Conservation (phyloP, 176 grass and related monocot genomes). For the Miscanthus lutarioriparius region DNA sequence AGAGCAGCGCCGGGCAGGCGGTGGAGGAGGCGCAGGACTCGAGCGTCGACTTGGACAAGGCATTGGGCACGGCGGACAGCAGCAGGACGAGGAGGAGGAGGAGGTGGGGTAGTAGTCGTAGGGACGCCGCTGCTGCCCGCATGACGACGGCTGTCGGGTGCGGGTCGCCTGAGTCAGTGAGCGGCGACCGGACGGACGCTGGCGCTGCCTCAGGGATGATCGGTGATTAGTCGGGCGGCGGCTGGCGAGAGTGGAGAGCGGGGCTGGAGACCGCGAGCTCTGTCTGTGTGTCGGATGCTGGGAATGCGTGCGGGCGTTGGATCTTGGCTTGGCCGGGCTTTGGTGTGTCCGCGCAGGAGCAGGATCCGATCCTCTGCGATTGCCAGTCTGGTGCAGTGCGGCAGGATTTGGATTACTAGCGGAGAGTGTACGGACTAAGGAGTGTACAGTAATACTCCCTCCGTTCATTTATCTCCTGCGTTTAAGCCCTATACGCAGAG, state of each 20-base stretch:
- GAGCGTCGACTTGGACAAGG: slow-evolving; percentile 56
- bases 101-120: neutral
- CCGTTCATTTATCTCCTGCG: too few relatives aligned
- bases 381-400: neutral
- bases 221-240: neutral
- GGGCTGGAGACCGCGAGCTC: neutral
- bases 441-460: neutral
- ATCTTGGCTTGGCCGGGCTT: slow-evolving; percentile 12
- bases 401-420: neutral
- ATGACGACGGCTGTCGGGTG: slow-evolving; percentile 25
- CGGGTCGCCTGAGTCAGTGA: neutral
- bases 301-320: slow-evolving; percentile 28
- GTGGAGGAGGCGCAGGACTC: slow-evolving; percentile 74
- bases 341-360: neutral
- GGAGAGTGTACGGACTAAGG: neutral
- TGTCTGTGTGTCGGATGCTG: neutral
- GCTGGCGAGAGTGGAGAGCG: neutral
- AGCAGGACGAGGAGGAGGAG: slow-evolving; percentile 15
- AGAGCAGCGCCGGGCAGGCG: slow-evolving; percentile 69
- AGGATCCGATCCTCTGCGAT: slow-evolving; percentile 25
- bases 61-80: neutral
- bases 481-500: too few relatives aligned
- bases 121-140: slow-evolving; percentile 11
- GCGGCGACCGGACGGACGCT: neutral
- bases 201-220: neutral